Conservation (phyloP, 78 protist species). For the Isochrysis galbana region DNA sequence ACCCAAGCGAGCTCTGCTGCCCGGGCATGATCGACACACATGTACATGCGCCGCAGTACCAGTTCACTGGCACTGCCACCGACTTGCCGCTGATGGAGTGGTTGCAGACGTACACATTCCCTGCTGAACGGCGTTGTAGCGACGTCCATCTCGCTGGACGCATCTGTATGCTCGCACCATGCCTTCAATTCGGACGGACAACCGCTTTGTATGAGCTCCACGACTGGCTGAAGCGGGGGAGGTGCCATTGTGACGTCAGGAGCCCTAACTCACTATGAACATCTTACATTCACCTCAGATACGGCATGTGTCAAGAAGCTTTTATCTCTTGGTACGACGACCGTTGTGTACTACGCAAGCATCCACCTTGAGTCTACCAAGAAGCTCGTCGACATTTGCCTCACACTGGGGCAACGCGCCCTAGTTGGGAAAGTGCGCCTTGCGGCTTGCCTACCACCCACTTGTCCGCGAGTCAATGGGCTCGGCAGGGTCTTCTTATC, state of each 20-base stretch:
- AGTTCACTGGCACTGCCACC: conserved; percentile 74
- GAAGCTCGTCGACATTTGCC: conserved; percentile 35
- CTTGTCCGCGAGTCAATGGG: too few species aligned
- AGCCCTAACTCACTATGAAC: not conserved
- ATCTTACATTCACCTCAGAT: not conserved
- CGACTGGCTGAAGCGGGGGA: conserved; percentile 59
- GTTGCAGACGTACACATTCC: conserved; percentile 87
- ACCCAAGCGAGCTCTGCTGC: conserved; percentile 55
- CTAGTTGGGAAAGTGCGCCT: conserved; percentile 82
- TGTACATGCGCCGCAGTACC: conserved; percentile 87
- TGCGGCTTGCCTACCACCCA: conserved; percentile 83
- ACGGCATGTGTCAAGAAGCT: conserved; percentile 52
- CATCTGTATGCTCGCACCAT: too few species aligned
- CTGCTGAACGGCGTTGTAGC: conserved; percentile 65
- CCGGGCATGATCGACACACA: conserved; percentile 91
- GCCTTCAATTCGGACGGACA: too few species aligned
- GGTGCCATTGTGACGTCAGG: conserved; percentile 49
- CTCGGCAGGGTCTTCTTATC: too few species aligned
- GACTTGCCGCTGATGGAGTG: conserved; percentile 82
- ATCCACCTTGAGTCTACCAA: conserved; percentile 76
- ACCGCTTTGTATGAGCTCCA: too few species aligned
- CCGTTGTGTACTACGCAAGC: conserved; percentile 79
- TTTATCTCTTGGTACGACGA: conserved; percentile 79
- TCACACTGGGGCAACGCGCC: conserved; percentile 80
- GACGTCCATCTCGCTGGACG: too few species aligned